Base-by-base conservation (phyloP, 2,329 filamentous ascomycete species). In the Colletotrichum sojae region DNA sequence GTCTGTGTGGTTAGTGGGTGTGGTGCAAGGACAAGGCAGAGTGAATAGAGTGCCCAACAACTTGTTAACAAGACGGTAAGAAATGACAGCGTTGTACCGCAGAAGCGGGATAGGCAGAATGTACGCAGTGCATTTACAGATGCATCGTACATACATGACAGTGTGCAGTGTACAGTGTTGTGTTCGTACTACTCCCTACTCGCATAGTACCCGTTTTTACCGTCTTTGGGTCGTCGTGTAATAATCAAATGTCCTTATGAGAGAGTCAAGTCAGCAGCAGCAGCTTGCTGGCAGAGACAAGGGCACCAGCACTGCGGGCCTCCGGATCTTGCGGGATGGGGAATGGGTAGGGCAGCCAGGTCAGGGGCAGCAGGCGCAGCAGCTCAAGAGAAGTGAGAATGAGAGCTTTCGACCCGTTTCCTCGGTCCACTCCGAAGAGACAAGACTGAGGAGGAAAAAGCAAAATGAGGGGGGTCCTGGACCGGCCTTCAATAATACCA, bases 401-500 rank as follows among this genome's bases (percentile, higher is more conserved):
- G 36, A 52, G 49, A n/a, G 48, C 36, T 39, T 63, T 10, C 18
- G 49, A 36, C 49, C 45, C 66, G 55, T 43, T 52, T 66, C 25
- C 52, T 66, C 51, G 66, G 66, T 56, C 66, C 55, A 56, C 51
- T 15, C 51, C 52, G 36, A 55, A 63, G 52, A 67, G 45, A 51
- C 25, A 55, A 40, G 46, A 60, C 43, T 36, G 51, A 60, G 25
- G 18, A 39, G 25, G 63, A 53, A 71, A 53, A 61, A 69, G 46
- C 58, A 62, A 63, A 31, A 61, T 40, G 54, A 36, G 31, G 31
- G 31, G 55, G 60, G 31, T 22, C 49, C 40, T 45, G 15, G 40
- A 18, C 65, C 36, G 27, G 65, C 59, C 45, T 64, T 53, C 65
- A 68, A 58, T 64, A 68, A 64, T 64, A 45, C 53, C 22, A 58